phyloP scores from a whole-genome alignment of 1,284 basidiomycete genomes.

The Ceratobasidium sp. region DNA sequence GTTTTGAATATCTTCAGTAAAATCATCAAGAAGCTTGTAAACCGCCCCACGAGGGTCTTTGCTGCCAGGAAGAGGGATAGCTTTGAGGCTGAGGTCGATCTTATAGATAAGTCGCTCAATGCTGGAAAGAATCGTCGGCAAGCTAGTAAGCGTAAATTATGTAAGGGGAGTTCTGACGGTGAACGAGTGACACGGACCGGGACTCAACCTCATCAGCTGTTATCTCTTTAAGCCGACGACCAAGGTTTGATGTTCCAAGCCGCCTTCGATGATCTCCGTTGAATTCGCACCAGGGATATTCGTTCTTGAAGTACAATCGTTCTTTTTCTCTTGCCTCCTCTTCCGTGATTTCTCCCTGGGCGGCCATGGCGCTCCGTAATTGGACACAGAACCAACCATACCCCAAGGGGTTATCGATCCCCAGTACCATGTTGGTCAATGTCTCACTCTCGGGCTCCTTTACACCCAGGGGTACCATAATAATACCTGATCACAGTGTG shows the following conservation, averaged over 20 bases:
- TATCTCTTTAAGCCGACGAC: conserved; percentile 66
- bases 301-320: conserved; percentile 64
- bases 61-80: background rate
- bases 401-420: conserved; percentile 62
- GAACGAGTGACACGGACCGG: conserved; percentile 60
- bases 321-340: conserved; percentile 61
- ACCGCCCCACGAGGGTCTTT: conserved; percentile 14
- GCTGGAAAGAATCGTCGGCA: conserved; percentile 1
- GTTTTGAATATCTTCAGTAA: conserved; percentile 12
- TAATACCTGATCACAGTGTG: no score
- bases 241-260: conserved; percentile 71
- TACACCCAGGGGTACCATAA: no score
- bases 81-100: background rate
- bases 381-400: conserved; percentile 78
- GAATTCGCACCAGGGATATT: conserved; percentile 66
- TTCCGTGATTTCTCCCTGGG: conserved; percentile 58
- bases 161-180: background rate
- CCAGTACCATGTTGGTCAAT: no score
- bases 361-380: conserved; percentile 72
- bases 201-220: conserved; percentile 66
- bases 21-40: background rate
- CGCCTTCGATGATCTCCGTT: conserved; percentile 57
- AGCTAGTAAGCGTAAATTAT: background rate
- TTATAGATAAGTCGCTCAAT: background rate
- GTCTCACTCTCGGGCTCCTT: no score